phyloP scores from a whole-genome alignment of 192 early-diverging fungal genomes.

The Coemansia sp. region DNA sequence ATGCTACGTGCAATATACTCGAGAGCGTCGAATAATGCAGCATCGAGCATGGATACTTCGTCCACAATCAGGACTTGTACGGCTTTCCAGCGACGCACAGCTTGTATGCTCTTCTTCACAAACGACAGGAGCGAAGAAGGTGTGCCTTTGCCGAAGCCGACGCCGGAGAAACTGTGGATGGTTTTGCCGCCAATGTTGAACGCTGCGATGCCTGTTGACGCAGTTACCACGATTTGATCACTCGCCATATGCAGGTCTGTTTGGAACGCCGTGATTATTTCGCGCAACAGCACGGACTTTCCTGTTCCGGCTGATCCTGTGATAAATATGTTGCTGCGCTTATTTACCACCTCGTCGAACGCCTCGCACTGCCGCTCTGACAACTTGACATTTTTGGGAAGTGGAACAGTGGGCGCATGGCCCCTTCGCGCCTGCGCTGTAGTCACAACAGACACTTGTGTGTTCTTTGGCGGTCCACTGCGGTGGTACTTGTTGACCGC shows the following conservation, averaged over 20 bases:
- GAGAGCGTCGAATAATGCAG: conserved; percentile 67
- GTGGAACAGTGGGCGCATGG: background rate
- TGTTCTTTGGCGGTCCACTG: background rate
- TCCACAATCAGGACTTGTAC: conserved; percentile 72
- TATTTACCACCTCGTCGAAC: conserved; percentile 59
- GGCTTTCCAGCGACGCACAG: conserved; percentile 59
- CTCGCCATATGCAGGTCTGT: conserved; percentile 1
- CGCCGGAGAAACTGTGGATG: conserved; percentile 68
- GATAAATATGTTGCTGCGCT: conserved; percentile 63
- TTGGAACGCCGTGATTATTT: conserved; percentile 43
- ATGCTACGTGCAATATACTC: conserved; percentile 63
- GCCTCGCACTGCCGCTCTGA: conserved; percentile 62
- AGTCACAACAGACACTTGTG: background rate
- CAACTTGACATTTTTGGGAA: conserved; percentile 15
- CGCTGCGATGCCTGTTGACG: conserved; percentile 80
- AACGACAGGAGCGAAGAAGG: conserved; percentile 20
- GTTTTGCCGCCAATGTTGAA: conserved; percentile 75
- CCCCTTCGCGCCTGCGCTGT: background rate
- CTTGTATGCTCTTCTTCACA: conserved; percentile 41
- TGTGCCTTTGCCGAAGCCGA: conserved; percentile 59
- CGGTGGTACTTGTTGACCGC: conserved; percentile 3
- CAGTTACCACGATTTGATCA: conserved; percentile 57
- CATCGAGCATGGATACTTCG: conserved; percentile 81
- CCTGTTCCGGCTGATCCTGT: conserved; percentile 76
- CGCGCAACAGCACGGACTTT: conserved; percentile 49